Evolutionary conservation across 176 grass and related monocot species (phyloP).

Genomic region (Oryza meyeriana): DNA sequence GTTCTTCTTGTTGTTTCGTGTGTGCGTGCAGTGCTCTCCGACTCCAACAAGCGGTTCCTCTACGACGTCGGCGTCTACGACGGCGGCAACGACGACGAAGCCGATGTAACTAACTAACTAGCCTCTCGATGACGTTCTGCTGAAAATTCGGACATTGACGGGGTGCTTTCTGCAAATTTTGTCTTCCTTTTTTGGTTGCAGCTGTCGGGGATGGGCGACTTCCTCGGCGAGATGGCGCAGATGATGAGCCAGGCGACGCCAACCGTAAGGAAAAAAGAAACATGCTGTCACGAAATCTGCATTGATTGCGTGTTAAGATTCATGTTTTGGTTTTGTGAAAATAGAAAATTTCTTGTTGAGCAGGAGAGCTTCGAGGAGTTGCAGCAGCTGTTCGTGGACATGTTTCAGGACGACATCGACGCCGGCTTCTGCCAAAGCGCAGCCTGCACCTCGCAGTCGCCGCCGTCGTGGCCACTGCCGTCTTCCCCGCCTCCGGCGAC

Average conservation of each 20-base stretch:
- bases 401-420: conserved; percentile 60
- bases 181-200: not conserved
- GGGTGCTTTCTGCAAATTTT: not conserved
- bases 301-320: not conserved
- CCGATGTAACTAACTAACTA: conserved; percentile 1
- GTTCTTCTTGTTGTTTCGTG: not conserved
- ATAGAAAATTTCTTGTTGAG: not conserved
- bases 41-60: conserved; percentile 86
- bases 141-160: not conserved
- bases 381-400: conserved; percentile 76
- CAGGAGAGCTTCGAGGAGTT: conserved; percentile 74
- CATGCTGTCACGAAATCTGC: not conserved
- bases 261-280: conserved; percentile 18
- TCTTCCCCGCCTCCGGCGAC: not conserved
- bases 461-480: no score
- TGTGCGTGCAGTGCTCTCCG: conserved; percentile 61
- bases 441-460: not conserved
- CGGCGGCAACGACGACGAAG: conserved; percentile 41
- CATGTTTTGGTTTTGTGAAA: not conserved
- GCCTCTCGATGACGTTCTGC: not conserved
- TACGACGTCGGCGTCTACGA: conserved; percentile 86
- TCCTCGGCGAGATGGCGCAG: conserved; percentile 72
- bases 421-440: not conserved
- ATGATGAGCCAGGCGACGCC: conserved; percentile 77
- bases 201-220: conserved; percentile 61